phyloP scores from a whole-genome alignment of 169 alveolate genomes.

The Perkinsus chesapeaki region DNA sequence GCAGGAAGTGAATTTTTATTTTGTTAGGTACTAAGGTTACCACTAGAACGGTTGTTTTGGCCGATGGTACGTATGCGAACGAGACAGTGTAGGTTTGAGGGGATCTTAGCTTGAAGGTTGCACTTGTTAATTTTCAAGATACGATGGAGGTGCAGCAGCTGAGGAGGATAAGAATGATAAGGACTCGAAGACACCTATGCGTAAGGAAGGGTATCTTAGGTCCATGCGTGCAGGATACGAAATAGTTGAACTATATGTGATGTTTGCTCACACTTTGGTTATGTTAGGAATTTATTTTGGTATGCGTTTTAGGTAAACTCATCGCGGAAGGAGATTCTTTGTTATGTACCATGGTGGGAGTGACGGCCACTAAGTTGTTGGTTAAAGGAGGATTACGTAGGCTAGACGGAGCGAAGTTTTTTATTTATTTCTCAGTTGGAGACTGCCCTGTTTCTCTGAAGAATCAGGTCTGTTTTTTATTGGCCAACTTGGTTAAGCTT shows the following conservation, averaged over 20 bases:
- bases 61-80: neutral
- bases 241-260: neutral
- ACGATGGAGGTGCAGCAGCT: neutral
- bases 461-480: neutral
- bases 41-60: neutral
- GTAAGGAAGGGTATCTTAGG: neutral
- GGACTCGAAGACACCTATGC: neutral
- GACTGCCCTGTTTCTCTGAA: neutral
- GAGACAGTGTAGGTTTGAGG: slow-evolving; percentile 17
- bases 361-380: neutral
- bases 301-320: neutral
- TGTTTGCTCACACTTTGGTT: too few species aligned
- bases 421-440: neutral
- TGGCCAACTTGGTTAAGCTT: neutral
- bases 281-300: too few species aligned
- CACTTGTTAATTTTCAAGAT: neutral
- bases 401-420: neutral
- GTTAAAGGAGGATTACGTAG: neutral
- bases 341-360: neutral
- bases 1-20: neutral
- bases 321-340: neutral
- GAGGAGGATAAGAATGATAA: neutral
- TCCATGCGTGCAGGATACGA: neutral
- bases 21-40: neutral
- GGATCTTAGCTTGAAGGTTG: neutral